Evolutionary conservation across 768 basidiomycete species (phyloP).

Genomic region (Agrocybe praecox): DNA sequence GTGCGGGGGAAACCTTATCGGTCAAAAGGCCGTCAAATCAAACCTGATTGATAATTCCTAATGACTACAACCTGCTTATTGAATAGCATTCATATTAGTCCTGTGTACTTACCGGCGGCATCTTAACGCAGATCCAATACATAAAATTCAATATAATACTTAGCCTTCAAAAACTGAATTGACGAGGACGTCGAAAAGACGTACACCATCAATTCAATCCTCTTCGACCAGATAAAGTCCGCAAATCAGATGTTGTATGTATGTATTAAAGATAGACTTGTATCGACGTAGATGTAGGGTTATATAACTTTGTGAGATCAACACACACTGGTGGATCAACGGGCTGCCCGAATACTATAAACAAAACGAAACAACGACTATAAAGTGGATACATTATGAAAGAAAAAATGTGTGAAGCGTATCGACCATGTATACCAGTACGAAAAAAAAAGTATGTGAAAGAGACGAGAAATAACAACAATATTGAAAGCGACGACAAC

Average conservation of each 20-base stretch:
- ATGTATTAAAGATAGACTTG: slow-evolving; percentile 1
- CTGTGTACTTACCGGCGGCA: slow-evolving; percentile 24
- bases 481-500: not conserved
- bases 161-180: slow-evolving; percentile 15
- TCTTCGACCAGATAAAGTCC: slow-evolving; percentile 3
- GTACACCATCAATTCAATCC: slow-evolving; percentile 16
- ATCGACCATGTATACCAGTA: not conserved
- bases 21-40: not conserved
- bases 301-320: slow-evolving; percentile 1
- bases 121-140: slow-evolving; percentile 20
- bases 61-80: slow-evolving; percentile 2
- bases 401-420: slow-evolving; percentile 1
- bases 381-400: slow-evolving; percentile 13
- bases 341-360: slow-evolving; percentile 2
- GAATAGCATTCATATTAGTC: slow-evolving; percentile 5
- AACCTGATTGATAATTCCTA: not conserved
- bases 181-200: slow-evolving; percentile 9
- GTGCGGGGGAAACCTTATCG: not conserved
- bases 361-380: slow-evolving; percentile 3
- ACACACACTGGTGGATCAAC: slow-evolving; percentile 5
- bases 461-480: not conserved
- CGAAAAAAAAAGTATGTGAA: slow-evolving; percentile 5
- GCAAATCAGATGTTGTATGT: slow-evolving; percentile 12
- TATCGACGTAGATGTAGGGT: not conserved
- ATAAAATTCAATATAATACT: slow-evolving; percentile 18